Conservation (phyloP, 2,329 filamentous ascomycete genomes). For the Exophiala aquamarina region DNA sequence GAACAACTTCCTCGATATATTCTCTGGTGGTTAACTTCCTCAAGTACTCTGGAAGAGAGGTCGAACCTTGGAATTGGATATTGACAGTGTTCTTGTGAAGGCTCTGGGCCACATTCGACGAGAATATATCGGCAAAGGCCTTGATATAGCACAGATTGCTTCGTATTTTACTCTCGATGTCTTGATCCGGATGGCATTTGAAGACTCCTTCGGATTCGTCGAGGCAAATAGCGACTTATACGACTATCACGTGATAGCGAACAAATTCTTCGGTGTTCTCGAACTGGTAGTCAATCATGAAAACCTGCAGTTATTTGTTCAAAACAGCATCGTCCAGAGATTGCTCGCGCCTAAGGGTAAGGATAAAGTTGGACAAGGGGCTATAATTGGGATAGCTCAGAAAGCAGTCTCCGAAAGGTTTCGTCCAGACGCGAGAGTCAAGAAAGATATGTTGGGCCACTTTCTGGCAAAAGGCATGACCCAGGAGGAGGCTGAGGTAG, state of each 20-base stretch:
- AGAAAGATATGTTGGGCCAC: constrained; percentile 31
- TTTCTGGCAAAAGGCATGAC: constrained; percentile 30
- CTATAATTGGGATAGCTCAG: constrained; percentile 17
- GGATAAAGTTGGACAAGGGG: constrained; percentile 14
- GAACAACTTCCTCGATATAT: background rate
- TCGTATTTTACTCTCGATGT: constrained; percentile 19
- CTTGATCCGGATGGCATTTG: constrained; percentile 17
- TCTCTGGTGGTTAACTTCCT: background rate
- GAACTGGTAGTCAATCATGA: constrained; percentile 15
- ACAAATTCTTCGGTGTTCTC: constrained; percentile 16
- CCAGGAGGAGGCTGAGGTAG: constrained; percentile 6
- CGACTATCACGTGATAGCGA: constrained; percentile 3
- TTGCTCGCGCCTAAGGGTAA: constrained; percentile 13
- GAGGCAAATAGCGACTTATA: constrained; percentile 11
- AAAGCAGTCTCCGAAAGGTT: constrained; percentile 25
- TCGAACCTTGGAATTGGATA: constrained; percentile 17
- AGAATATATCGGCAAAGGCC: background rate
- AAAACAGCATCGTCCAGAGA: constrained; percentile 12
- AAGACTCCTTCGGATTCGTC: constrained; percentile 17
- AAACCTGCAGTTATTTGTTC: constrained; percentile 3
- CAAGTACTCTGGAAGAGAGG: constrained; percentile 20
- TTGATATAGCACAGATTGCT: constrained; percentile 14
- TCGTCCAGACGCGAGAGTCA: constrained; percentile 5
- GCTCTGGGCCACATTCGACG: constrained; percentile 15
- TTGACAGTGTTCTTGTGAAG: constrained; percentile 11